Conservation (phyloP, 2,329 filamentous ascomycete species). For the Dactylellina drechsleri region DNA sequence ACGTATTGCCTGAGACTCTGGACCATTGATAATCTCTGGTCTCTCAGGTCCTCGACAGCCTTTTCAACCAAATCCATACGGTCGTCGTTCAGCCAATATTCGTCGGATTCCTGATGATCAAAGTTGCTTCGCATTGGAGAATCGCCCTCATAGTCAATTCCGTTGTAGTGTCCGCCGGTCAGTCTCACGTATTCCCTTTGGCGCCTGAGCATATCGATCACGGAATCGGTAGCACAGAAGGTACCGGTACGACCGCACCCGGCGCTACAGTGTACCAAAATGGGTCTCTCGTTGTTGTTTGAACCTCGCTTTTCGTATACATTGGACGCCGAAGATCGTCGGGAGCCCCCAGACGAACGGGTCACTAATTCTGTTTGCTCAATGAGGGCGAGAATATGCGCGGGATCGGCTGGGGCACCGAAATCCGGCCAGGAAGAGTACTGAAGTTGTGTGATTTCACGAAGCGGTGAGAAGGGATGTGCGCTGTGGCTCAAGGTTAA, state of each 20-base stretch:
- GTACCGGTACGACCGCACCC: slow-evolving; percentile 95
- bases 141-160: slow-evolving; percentile 59
- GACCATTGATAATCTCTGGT: slow-evolving; percentile 93
- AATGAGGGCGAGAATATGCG: slow-evolving; percentile 86
- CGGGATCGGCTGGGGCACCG: slow-evolving; percentile 87
- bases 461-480: slow-evolving; percentile 83
- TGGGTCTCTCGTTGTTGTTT: slow-evolving; percentile 67
- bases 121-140: slow-evolving; percentile 40
- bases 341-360: slow-evolving; percentile 61
- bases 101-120: slow-evolving; percentile 63
- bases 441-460: slow-evolving; percentile 93
- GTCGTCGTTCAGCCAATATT: slow-evolving; percentile 75
- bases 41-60: slow-evolving; percentile 89
- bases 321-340: slow-evolving; percentile 56
- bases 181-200: slow-evolving; percentile 66
- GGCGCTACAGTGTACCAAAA: slow-evolving; percentile 94
- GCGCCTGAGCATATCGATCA: slow-evolving; percentile 95
- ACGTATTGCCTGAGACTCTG: slow-evolving; percentile 93
- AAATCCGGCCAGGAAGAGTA: slow-evolving; percentile 98
- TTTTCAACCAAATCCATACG: slow-evolving; percentile 81
- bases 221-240: slow-evolving; percentile 95
- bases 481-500: slow-evolving; percentile 81
- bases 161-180: slow-evolving; percentile 45
- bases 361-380: slow-evolving; percentile 79
- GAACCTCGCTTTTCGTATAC: slow-evolving; percentile 58